Evolutionary conservation across 2,329 filamentous ascomycete genomes (phyloP).

Genomic region (Emergomyces orientalis): DNA sequence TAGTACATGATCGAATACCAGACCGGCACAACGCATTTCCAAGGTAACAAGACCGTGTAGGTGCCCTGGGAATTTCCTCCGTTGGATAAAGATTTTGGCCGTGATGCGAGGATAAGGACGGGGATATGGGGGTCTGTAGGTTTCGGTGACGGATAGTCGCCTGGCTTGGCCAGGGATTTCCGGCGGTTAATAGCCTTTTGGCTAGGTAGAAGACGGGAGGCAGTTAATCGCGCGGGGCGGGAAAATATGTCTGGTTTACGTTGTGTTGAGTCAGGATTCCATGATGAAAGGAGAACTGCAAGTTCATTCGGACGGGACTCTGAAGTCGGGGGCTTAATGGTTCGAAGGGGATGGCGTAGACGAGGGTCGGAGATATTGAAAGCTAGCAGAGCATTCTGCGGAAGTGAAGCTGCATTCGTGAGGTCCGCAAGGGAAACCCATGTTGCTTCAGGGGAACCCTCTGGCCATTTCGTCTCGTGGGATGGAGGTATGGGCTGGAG

Average conservation of each 20-base stretch:
- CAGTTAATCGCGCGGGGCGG: constrained; percentile 54
- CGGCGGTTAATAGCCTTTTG: constrained; percentile 76
- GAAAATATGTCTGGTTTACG: constrained; percentile 53
- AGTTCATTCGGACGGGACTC: constrained; percentile 37
- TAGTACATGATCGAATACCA: constrained; percentile 84
- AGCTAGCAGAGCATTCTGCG: constrained; percentile 57
- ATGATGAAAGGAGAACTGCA: constrained; percentile 53
- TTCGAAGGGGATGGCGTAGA: constrained; percentile 63
- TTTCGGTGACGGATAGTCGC: constrained; percentile 49
- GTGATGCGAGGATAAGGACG: constrained; percentile 57
- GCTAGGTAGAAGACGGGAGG: constrained; percentile 56
- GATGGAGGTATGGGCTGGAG: constrained; percentile 46
- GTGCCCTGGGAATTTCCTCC: constrained; percentile 51
- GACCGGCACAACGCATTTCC: constrained; percentile 75
- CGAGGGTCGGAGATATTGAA: constrained; percentile 74
- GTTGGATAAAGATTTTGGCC: constrained; percentile 28
- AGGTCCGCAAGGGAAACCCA: constrained; percentile 42
- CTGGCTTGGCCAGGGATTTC: constrained; percentile 54
- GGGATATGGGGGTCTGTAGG: constrained; percentile 67
- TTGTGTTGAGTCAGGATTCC: constrained; percentile 53
- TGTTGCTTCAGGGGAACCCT: constrained; percentile 28
- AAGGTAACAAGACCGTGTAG: constrained; percentile 80
- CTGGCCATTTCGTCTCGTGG: constrained; percentile 15
- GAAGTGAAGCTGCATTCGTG: constrained; percentile 60
- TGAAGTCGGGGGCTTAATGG: constrained; percentile 34